A percentile compares a stretch with the other conserved stretches of the same genome.
These are phyloP conservation scores for Starmerella floricola DNA, from an alignment of 805 yeast genomes.

Conservation along the genomic window DNA sequence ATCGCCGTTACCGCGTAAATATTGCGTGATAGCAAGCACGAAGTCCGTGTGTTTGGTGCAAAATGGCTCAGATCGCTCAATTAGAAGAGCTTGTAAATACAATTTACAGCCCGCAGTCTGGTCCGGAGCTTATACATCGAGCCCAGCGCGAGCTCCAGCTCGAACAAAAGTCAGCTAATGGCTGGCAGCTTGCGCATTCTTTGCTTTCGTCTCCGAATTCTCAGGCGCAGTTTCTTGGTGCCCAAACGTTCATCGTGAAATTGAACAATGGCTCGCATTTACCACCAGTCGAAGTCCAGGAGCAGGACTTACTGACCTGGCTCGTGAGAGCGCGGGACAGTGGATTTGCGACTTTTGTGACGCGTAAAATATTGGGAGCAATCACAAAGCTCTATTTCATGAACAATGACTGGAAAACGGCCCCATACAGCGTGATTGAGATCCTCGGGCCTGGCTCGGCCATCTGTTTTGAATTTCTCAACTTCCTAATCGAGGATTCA, in stretches of 20 bases:
- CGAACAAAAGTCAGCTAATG: constrained; percentile 46
- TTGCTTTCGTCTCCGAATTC: constrained; percentile 33
- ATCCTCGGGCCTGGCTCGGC: constrained; percentile 11
- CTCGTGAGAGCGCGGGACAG: constrained; percentile 11
- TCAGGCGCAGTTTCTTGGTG: constrained; percentile 57
- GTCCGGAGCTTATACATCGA: constrained; percentile 10
- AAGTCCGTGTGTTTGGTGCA: no score
- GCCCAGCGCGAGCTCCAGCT: constrained; percentile 45
- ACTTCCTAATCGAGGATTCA: constrained; percentile 25
- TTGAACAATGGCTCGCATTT: constrained; percentile 13
- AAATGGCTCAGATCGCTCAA: neutral
- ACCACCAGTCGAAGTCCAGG: constrained; percentile 1
- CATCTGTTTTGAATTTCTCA: constrained; percentile 21
- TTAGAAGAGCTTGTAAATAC: constrained; percentile 15
- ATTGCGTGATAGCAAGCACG: no score
- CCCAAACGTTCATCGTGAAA: constrained; percentile 57
- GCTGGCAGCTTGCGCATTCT: constrained; percentile 44
- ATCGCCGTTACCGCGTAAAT: no score
- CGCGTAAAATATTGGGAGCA: constrained; percentile 47
- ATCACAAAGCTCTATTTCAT: constrained; percentile 39
- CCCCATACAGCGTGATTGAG: constrained; percentile 17
- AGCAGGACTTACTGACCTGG: constrained; percentile 20
- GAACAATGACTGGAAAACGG: constrained; percentile 31
- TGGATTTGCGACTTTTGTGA: constrained; percentile 32
- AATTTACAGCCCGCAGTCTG: constrained; percentile 15